Percentiles rank a stretch among this genome's conserved stretches.
Evolutionary conservation across 2,329 filamentous ascomycete species (phyloP).

Genomic region (Aspergillus brunneoviolaceus): DNA sequence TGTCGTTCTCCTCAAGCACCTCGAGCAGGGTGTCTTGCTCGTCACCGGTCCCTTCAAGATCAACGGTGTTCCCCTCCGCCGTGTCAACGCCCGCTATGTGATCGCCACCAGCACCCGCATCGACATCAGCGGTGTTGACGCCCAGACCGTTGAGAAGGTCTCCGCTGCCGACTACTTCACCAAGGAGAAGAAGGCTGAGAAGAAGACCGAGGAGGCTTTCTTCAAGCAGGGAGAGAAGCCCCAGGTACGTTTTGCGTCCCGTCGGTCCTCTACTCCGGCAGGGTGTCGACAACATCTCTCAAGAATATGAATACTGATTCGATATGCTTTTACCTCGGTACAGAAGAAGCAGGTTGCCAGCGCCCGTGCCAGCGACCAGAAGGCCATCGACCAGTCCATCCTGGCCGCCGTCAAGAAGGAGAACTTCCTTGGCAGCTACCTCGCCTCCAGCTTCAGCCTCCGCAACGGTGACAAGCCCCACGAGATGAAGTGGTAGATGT

Average conservation of each 20-base stretch:
- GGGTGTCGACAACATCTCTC: background rate
- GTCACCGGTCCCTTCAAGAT: conserved; percentile 99
- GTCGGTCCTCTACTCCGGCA: background rate
- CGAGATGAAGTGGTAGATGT: conserved; percentile 96
- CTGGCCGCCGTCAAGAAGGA: conserved; percentile 98
- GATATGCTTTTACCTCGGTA: conserved; percentile 26
- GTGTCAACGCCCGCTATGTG: conserved; percentile 56
- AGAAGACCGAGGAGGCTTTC: conserved; percentile 99
- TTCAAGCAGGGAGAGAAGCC: conserved; percentile 99
- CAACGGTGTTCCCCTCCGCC: conserved; percentile 96
- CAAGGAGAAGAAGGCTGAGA: conserved; percentile 82
- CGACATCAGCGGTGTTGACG: conserved; percentile 76
- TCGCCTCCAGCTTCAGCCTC: conserved; percentile 94
- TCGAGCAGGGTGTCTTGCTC: conserved; percentile 95
- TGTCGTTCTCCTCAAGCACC: conserved; percentile 96
- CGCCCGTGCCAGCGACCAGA: conserved; percentile 94
- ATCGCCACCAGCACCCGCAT: conserved; percentile 51
- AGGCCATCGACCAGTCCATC: conserved; percentile 95
- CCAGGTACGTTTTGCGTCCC: conserved; percentile 64
- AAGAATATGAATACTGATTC: conserved; percentile 7
- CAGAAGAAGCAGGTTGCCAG: conserved; percentile 97
- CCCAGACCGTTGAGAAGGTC: conserved; percentile 72
- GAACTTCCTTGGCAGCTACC: conserved; percentile 88
- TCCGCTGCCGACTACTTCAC: conserved; percentile 92
- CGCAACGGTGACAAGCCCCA: conserved; percentile 99